Conservation (phyloP, 352 stramenopile genomes). For the Globisporangium barbulae region DNA sequence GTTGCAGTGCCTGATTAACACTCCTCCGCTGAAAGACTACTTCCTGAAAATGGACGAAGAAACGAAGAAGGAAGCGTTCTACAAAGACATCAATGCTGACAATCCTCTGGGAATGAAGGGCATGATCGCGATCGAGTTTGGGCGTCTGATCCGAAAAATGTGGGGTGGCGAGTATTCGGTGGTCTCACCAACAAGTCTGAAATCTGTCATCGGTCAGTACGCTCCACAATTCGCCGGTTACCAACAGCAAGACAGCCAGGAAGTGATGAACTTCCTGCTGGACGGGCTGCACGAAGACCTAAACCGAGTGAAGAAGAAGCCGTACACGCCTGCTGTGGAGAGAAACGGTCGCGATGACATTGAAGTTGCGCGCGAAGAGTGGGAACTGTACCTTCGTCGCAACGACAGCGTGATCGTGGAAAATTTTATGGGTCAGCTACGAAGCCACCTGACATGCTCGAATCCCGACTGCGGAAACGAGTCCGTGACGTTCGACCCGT, state of each 20-base stretch:
- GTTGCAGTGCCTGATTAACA: slow-evolving; percentile 93
- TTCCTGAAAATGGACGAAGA: slow-evolving; percentile 86
- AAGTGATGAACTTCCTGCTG: slow-evolving; percentile 91
- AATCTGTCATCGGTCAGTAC: slow-evolving; percentile 83
- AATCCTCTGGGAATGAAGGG: slow-evolving; percentile 95
- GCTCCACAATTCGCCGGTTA: slow-evolving; percentile 88
- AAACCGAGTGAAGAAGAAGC: slow-evolving; percentile 83
- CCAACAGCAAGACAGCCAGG: slow-evolving; percentile 90
- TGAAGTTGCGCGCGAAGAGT: slow-evolving; percentile 74
- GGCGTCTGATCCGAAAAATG: slow-evolving; percentile 91
- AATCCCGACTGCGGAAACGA: slow-evolving; percentile 70
- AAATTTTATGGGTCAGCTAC: slow-evolving; percentile 88
- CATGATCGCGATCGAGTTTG: slow-evolving; percentile 95
- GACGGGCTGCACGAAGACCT: slow-evolving; percentile 92
- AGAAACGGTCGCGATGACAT: slow-evolving; percentile 59
- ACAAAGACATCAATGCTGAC: slow-evolving; percentile 90
- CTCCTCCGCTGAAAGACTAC: slow-evolving; percentile 90
- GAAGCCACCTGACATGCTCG: slow-evolving; percentile 84
- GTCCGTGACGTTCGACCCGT: slow-evolving; percentile 89
- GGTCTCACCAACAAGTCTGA: slow-evolving; percentile 73
- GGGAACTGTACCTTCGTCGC: slow-evolving; percentile 81
- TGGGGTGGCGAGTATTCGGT: slow-evolving; percentile 90
- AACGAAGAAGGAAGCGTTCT: slow-evolving; percentile 32
- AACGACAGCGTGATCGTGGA: slow-evolving; percentile 93
- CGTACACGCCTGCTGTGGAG: slow-evolving; percentile 73